phyloP scores from a whole-genome alignment of 2,329 filamentous ascomycete genomes.

The Zymoseptoria crescenta region DNA sequence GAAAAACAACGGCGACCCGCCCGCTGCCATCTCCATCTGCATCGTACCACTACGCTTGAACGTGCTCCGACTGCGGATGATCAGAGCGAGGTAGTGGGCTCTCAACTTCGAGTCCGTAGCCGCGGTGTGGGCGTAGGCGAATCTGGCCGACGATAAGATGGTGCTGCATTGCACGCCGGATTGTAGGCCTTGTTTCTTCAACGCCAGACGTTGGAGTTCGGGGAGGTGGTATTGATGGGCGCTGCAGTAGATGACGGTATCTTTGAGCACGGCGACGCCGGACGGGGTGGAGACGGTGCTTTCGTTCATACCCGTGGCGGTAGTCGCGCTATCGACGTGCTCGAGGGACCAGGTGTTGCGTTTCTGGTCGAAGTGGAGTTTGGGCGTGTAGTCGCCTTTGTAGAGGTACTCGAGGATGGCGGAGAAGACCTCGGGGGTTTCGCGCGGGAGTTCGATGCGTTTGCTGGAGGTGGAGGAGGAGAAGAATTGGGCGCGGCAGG shows the following conservation, averaged over 20 bases:
- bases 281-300: slow-evolving; percentile 61
- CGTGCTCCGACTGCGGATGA: slow-evolving; percentile 77
- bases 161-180: slow-evolving; percentile 76
- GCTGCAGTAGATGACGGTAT: slow-evolving; percentile 84
- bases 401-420: slow-evolving; percentile 86
- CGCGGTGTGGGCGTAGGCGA: slow-evolving; percentile 80
- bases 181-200: slow-evolving; percentile 84
- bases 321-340: slow-evolving; percentile 41
- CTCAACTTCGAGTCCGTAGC: slow-evolving; percentile 85
- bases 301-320: slow-evolving; percentile 45
- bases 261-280: slow-evolving; percentile 67
- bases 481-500: slow-evolving; percentile 57
- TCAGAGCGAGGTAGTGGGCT: slow-evolving; percentile 84
- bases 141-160: slow-evolving; percentile 79
- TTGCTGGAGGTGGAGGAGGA: slow-evolving; percentile 51
- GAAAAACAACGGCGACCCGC: slow-evolving; percentile 74
- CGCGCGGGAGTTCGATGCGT: slow-evolving; percentile 71
- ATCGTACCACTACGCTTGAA: slow-evolving; percentile 93
- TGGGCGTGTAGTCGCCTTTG: slow-evolving; percentile 88
- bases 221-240: slow-evolving; percentile 77
- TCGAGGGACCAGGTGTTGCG: slow-evolving; percentile 78
- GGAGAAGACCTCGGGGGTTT: slow-evolving; percentile 85
- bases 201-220: slow-evolving; percentile 73
- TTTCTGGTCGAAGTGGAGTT: slow-evolving; percentile 72
- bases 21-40: slow-evolving; percentile 89